Percentiles rank a stretch among this genome's conserved stretches.
Conservation (phyloP, 768 basidiomycete genomes). For the Suillus tomentosus region DNA sequence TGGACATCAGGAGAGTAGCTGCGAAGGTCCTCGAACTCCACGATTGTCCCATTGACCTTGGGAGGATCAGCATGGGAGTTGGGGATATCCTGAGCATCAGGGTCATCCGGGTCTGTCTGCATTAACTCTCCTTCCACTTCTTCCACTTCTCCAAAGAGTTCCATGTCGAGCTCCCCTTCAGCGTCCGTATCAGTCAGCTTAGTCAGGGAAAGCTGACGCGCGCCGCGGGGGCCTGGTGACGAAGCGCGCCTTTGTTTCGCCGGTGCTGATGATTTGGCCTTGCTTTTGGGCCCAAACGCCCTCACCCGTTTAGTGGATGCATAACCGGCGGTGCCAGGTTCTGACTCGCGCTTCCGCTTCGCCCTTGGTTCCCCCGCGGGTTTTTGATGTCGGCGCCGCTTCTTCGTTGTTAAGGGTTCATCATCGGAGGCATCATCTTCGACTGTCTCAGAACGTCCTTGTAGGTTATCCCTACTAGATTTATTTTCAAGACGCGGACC, state of each 20-base stretch:
- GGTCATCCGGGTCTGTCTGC: constrained; percentile 25
- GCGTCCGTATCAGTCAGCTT: constrained; percentile 34
- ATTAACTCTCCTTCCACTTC: constrained; percentile 39
- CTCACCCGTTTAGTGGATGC: not conserved
- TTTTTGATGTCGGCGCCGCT: constrained; percentile 27
- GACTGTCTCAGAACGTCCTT: constrained; percentile 9
- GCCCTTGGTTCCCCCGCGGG: constrained; percentile 7
- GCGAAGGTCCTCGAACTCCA: constrained; percentile 29
- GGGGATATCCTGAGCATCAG: constrained; percentile 14
- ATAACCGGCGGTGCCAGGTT: not conserved
- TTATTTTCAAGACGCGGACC: constrained; percentile 22
- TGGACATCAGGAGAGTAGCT: constrained; percentile 12
- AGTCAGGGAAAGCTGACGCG: constrained; percentile 25
- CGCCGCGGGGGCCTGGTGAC: constrained; percentile 25
- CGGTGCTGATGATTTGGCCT: constrained; percentile 4
- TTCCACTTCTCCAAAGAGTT: constrained; percentile 35
- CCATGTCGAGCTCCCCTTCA: constrained; percentile 36
- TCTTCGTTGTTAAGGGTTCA: constrained; percentile 22
- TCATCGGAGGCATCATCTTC: constrained; percentile 18
- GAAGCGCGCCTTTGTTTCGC: constrained; percentile 31
- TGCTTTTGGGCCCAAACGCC: constrained; percentile 14
- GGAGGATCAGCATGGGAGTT: not conserved
- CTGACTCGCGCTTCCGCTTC: constrained; percentile 13
- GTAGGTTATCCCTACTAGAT: constrained; percentile 16
- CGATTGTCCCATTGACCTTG: constrained; percentile 13